Percentiles rank a stretch among this genome's conserved stretches.
Evolutionary conservation across 768 basidiomycete species (phyloP).

Genomic region (Fomitopsis pulvina): DNA sequence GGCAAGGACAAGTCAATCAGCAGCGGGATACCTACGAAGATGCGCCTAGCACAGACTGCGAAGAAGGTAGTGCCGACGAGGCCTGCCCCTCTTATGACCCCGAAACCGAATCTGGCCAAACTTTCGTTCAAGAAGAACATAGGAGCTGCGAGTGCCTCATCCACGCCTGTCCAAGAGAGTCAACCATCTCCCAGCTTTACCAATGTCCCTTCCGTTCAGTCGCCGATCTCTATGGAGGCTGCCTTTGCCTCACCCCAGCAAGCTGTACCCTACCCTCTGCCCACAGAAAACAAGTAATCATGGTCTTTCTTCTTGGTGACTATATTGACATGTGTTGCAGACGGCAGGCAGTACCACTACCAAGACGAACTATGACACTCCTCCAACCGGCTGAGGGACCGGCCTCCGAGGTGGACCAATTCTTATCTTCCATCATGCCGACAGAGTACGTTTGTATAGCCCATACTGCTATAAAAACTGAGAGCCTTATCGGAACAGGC

Average conservation of each 20-base stretch:
- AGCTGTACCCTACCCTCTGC: background rate
- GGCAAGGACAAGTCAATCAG: background rate
- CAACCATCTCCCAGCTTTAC: background rate
- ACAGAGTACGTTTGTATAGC: conserved; percentile 23
- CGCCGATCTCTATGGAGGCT: conserved; percentile 1
- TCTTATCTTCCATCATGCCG: conserved; percentile 36
- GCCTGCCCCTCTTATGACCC: background rate
- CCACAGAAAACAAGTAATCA: too few relatives aligned
- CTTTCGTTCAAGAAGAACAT: conserved; percentile 15
- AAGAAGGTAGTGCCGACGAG: background rate
- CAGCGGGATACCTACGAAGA: conserved; percentile 12
- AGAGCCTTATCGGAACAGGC: conserved; percentile 11
- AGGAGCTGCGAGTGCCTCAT: background rate
- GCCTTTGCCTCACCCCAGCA: background rate
- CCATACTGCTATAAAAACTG: background rate
- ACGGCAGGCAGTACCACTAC: conserved; percentile 2
- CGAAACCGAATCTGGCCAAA: background rate
- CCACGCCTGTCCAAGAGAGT: background rate
- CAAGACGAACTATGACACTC: conserved; percentile 1
- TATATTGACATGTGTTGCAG: background rate
- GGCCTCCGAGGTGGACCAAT: conserved; percentile 25
- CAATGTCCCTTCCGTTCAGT: conserved; percentile 5
- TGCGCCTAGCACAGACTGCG: conserved; percentile 11
- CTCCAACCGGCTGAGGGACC: conserved; percentile 1
- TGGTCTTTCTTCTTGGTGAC: too few relatives aligned